A percentile compares a stretch with the other conserved stretches of the same genome.
Conservation (phyloP, 2,329 filamentous ascomycete genomes). For the Talaromyces albobiverticillius region DNA sequence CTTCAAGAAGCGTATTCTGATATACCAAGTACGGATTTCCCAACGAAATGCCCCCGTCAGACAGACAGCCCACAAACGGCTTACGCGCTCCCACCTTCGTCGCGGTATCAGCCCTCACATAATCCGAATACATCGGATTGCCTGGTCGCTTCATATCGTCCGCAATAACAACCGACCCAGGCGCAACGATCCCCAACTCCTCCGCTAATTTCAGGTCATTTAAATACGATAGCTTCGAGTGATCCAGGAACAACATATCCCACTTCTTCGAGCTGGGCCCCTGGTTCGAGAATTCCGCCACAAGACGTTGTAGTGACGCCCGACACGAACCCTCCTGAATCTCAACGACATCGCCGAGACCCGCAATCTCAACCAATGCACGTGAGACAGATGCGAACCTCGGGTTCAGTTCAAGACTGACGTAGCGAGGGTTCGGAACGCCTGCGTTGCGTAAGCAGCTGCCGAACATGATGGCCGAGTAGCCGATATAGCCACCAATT, state of each 20-base stretch:
- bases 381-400: slow-evolving; percentile 67
- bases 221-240: slow-evolving; percentile 70
- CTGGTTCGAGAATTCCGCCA: slow-evolving; percentile 29
- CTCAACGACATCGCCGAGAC: slow-evolving; percentile 62
- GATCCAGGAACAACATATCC: slow-evolving; percentile 73
- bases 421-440: slow-evolving; percentile 55
- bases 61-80: too few species aligned
- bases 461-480: slow-evolving; percentile 72
- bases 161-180: slow-evolving; percentile 37
- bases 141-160: slow-evolving; percentile 4
- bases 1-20: background rate
- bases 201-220: slow-evolving; percentile 73
- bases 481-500: slow-evolving; percentile 76
- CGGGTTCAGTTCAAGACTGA: slow-evolving; percentile 67
- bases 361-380: slow-evolving; percentile 66
- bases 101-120: background rate
- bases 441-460: slow-evolving; percentile 59
- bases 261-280: slow-evolving; percentile 52
- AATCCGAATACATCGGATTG: slow-evolving; percentile 4
- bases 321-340: slow-evolving; percentile 54
- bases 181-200: slow-evolving; percentile 59
- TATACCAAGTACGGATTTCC: background rate
- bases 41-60: background rate
- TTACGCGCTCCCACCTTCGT: background rate
- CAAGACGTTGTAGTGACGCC: slow-evolving; percentile 59